phyloP scores from a whole-genome alignment of 2,329 filamentous ascomycete species.

The Daldinia sp. region DNA sequence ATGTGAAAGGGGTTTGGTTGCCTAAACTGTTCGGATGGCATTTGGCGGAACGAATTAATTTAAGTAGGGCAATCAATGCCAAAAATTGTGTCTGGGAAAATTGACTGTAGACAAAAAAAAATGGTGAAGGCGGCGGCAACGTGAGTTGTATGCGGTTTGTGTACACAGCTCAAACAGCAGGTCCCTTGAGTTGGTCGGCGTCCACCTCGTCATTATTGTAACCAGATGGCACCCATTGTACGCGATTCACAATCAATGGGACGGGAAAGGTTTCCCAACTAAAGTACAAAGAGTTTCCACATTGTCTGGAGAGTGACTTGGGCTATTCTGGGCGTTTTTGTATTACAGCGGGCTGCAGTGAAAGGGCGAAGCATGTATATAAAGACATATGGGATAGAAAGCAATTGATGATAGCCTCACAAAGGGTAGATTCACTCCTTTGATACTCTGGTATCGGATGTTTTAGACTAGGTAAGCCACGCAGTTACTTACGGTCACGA shows the following conservation, averaged over 20 bases:
- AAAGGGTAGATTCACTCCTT: not conserved
- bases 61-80: conserved; percentile 3
- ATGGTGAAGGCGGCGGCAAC: not conserved
- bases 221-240: conserved; percentile 17
- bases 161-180: conserved; percentile 11
- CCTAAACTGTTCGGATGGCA: conserved; percentile 2
- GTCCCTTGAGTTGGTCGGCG: conserved; percentile 12
- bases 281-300: conserved; percentile 19
- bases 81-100: conserved; percentile 6
- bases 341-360: conserved; percentile 25
- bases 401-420: not conserved
- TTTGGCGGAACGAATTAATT: conserved; percentile 5
- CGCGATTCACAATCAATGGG: conserved; percentile 5
- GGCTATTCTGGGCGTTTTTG: conserved; percentile 6
- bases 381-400: conserved; percentile 15
- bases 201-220: conserved; percentile 18
- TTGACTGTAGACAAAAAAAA: not conserved
- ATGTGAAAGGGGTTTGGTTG: conserved; percentile 7
- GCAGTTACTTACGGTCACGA: not conserved
- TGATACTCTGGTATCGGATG: not conserved
- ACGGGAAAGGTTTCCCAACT: not conserved
- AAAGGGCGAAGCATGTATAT: conserved; percentile 12
- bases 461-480: not conserved
- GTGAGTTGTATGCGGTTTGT: conserved; percentile 5
- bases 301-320: conserved; percentile 16